These are phyloP conservation scores for Isabelozyma heimii DNA, from an alignment of 805 yeast species.

Conservation along the genomic window DNA sequence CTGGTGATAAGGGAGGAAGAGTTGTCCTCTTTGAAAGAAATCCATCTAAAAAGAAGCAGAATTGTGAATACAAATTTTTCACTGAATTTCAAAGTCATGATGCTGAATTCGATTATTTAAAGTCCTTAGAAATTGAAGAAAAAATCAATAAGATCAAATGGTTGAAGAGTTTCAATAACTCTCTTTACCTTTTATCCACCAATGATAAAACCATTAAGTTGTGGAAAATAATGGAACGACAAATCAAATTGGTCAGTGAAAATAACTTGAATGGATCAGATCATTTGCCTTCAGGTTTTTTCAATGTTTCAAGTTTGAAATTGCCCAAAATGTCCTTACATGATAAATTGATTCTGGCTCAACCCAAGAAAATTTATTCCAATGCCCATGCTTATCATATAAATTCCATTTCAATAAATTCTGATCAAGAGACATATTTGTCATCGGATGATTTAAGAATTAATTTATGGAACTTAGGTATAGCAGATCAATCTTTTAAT, in stretches of 20 bases:
- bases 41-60: slow-evolving; percentile 55
- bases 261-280: slow-evolving; percentile 60
- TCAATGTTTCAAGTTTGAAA: slow-evolving; percentile 47
- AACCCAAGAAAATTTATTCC: slow-evolving; percentile 85
- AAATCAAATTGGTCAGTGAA: slow-evolving; percentile 87
- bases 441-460: slow-evolving; percentile 92
- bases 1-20: slow-evolving; percentile 98
- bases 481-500: slow-evolving; percentile 93
- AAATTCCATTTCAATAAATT: slow-evolving; percentile 89
- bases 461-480: slow-evolving; percentile 91
- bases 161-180: slow-evolving; percentile 83
- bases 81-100: slow-evolving; percentile 98
- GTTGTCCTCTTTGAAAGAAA: slow-evolving; percentile 94
- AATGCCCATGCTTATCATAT: slow-evolving; percentile 99
- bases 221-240: slow-evolving; percentile 94
- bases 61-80: slow-evolving; percentile 89
- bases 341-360: slow-evolving; percentile 92
- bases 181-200: slow-evolving; percentile 87
- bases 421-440: slow-evolving; percentile 94
- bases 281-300: slow-evolving; percentile 14
- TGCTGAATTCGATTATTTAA: slow-evolving; percentile 96
- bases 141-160: slow-evolving; percentile 97
- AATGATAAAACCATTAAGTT: slow-evolving; percentile 98
- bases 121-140: slow-evolving; percentile 95
- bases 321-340: slow-evolving; percentile 90